Evolutionary conservation across 352 stramenopile species (phyloP).

Genomic region (Phytophthora idaei): DNA sequence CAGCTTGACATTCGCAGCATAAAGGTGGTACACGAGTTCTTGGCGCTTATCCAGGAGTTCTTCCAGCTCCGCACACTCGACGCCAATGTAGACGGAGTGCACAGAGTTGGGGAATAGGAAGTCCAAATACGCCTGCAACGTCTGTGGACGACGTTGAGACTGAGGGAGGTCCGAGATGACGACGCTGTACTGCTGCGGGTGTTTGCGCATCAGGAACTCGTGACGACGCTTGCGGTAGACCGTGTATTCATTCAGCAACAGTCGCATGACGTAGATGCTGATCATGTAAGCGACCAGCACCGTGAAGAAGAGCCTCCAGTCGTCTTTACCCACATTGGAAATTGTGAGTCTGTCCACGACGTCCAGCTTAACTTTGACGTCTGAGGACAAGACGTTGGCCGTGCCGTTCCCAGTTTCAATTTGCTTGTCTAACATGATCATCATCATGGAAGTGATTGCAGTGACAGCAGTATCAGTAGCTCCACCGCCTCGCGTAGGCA

Average conservation of each 20-base stretch:
- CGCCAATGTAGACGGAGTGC: slow-evolving; percentile 71
- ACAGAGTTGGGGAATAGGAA: slow-evolving; percentile 70
- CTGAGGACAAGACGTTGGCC: slow-evolving; percentile 25
- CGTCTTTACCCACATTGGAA: slow-evolving; percentile 62
- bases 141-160: slow-evolving; percentile 57
- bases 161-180: slow-evolving; percentile 70
- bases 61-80: slow-evolving; percentile 70
- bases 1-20: slow-evolving; percentile 57
- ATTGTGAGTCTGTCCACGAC: slow-evolving; percentile 74
- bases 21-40: slow-evolving; percentile 54
- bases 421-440: slow-evolving; percentile 32
- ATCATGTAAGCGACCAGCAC: slow-evolving; percentile 58
- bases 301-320: slow-evolving; percentile 70
- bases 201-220: slow-evolving; percentile 62
- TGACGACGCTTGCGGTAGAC: slow-evolving; percentile 66
- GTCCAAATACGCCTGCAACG: slow-evolving; percentile 67
- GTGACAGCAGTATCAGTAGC: slow-evolving; percentile 16
- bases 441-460: slow-evolving; percentile 34
- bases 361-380: slow-evolving; percentile 51
- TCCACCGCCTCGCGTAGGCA: slow-evolving; percentile 10
- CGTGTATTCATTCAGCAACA: slow-evolving; percentile 62
- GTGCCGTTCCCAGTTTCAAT: slow-evolving; percentile 16
- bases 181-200: slow-evolving; percentile 76
- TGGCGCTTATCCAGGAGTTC: slow-evolving; percentile 58
- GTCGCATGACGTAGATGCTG: slow-evolving; percentile 59